phyloP scores from a whole-genome alignment of 2,329 filamentous ascomycete species.

The Blastomyces parvus region DNA sequence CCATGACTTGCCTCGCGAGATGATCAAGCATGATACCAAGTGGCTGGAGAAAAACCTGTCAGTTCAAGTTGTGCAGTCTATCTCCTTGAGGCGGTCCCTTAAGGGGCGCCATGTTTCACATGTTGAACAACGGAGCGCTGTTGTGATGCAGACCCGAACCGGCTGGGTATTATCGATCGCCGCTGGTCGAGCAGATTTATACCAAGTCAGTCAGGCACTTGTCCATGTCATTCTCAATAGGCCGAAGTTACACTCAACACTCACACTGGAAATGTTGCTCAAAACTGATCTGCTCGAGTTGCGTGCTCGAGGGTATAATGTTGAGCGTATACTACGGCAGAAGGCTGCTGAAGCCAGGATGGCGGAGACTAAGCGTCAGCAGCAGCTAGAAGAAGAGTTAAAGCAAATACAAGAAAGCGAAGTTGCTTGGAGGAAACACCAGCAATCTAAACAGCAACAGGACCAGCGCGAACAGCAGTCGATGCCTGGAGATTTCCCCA shows the following conservation, averaged over 20 bases:
- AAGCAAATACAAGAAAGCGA: slow-evolving; percentile 55
- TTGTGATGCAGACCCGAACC: slow-evolving; percentile 47
- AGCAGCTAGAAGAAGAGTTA: slow-evolving; percentile 61
- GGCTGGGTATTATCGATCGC: slow-evolving; percentile 68
- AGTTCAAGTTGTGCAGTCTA: slow-evolving; percentile 67
- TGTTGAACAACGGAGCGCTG: slow-evolving; percentile 66
- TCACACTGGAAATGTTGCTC: slow-evolving; percentile 85
- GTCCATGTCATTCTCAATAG: slow-evolving; percentile 70
- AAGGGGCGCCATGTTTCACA: slow-evolving; percentile 59
- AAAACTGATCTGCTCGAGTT: slow-evolving; percentile 75
- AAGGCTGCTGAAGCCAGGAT: slow-evolving; percentile 82
- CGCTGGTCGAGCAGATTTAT: slow-evolving; percentile 65
- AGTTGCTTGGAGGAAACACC: slow-evolving; percentile 38
- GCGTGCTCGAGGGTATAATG: slow-evolving; percentile 85
- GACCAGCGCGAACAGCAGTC: slow-evolving; percentile 26
- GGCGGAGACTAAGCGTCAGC: slow-evolving; percentile 70
- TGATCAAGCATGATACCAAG: slow-evolving; percentile 74
- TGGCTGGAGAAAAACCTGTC: slow-evolving; percentile 83
- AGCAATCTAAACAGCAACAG: slow-evolving; percentile 19
- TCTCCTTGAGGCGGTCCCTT: slow-evolving; percentile 69
- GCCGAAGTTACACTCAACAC: slow-evolving; percentile 77
- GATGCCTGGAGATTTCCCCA: slow-evolving; percentile 68
- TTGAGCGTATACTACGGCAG: slow-evolving; percentile 80
- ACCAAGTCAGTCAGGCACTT: slow-evolving; percentile 82
- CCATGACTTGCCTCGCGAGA: slow-evolving; percentile 67